Evolutionary conservation across 1,139 yeast genomes (phyloP), one percentile per base, ranked within the genome.

Genomic region (Eremothecium cymbalariae): DNA sequence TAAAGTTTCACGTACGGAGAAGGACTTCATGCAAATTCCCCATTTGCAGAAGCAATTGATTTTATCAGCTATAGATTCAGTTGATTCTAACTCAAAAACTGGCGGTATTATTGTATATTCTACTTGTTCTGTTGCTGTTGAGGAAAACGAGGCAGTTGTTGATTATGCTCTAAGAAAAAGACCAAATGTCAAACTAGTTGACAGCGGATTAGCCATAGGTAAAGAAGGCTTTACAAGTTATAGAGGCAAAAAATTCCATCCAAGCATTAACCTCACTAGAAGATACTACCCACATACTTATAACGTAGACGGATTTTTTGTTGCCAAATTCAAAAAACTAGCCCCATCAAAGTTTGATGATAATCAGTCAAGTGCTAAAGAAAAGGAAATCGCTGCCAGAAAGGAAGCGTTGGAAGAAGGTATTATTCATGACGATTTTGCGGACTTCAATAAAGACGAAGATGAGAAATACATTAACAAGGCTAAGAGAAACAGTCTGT

Each of bases 61-160:
- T 38, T 68, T 93, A 44, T 80, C 95, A 23, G 99, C 99, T 24
- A 93, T 93, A 49, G 99, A 93, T 64, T 86, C 97, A 4, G 96
- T 90, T 26, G 96, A 90, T 60, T 94, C 95, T 19, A 70, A 78
- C 56, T 83, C 95, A 4, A 65, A 85, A 38, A 82, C 90, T 35
- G 99, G 98, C 41, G 99, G 97, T 46, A 69, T 81, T 37, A 83
- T 93, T 48, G 98, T 93, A 3, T 93, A 93, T 64, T 90, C 98
- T 4, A 93, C 99, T 1, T 93, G 99, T 72, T 88, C 97, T 8
- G 94, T 93, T 41, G 94, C 94, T 55, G 96, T 90, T 31, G 99
- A 93, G 53, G 99, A 93, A 64, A 90, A 93, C 61, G 99, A 93
- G 63, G 81, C 95, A 16, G 99, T 93, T 36, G 96, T 93, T n/a